These are phyloP conservation scores for Plasmodium billcollinsi DNA, from an alignment of 169 alveolate species.

Conservation along the genomic window DNA sequence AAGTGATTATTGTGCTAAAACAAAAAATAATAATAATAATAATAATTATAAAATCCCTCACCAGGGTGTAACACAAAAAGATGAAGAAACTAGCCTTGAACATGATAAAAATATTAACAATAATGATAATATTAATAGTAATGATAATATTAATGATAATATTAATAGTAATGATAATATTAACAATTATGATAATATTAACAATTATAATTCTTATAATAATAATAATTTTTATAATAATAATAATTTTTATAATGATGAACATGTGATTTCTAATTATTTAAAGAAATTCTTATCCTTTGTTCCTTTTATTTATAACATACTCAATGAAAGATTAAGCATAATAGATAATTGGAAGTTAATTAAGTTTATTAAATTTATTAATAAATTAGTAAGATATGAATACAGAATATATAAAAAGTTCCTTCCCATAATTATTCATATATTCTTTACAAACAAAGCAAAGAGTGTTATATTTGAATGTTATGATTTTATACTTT, in stretches of 20 bases:
- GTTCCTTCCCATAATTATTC: slow-evolving; percentile 47
- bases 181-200: too few relatives aligned
- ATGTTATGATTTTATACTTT: slow-evolving; percentile 41
- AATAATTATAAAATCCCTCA: background rate
- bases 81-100: background rate
- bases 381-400: slow-evolving; percentile 32
- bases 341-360: slow-evolving; percentile 57
- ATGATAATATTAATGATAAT: too few relatives aligned
- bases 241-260: background rate
- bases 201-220: background rate
- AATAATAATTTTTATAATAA: background rate
- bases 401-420: slow-evolving; percentile 51
- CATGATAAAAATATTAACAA: too few relatives aligned
- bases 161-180: too few relatives aligned
- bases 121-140: too few relatives aligned
- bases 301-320: slow-evolving; percentile 41
- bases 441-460: slow-evolving; percentile 39
- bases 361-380: slow-evolving; percentile 37
- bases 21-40: background rate
- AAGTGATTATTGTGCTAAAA: background rate
- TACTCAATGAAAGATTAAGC: slow-evolving; percentile 31
- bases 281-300: slow-evolving; percentile 37
- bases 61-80: background rate
- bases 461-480: slow-evolving; percentile 53
- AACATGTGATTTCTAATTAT: background rate